These are phyloP conservation scores for Trichoderma virens DNA, from an alignment of 495 filamentous ascomycete genomes.

Conservation along the genomic window DNA sequence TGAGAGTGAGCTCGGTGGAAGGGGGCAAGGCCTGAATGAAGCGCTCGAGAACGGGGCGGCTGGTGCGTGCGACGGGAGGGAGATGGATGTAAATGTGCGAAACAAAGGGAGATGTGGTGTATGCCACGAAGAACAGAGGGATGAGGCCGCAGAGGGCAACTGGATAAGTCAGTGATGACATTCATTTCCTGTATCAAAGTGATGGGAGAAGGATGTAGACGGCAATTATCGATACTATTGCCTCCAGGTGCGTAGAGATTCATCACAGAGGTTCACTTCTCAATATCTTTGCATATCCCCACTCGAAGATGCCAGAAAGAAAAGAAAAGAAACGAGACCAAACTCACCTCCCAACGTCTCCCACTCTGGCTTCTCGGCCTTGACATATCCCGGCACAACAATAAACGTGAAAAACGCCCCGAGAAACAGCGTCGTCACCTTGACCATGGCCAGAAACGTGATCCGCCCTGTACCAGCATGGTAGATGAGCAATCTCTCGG, in stretches of 20 bases:
- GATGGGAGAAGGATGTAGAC: too few relatives aligned
- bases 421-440: constrained; percentile 63
- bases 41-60: constrained; percentile 54
- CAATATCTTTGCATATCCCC: too few relatives aligned
- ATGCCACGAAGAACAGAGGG: constrained; percentile 59
- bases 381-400: constrained; percentile 50
- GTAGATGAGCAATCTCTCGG: constrained; percentile 59
- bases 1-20: constrained; percentile 56
- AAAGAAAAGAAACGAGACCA: neutral
- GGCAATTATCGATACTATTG: too few relatives aligned
- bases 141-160: constrained; percentile 52
- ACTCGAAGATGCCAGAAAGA: too few relatives aligned
- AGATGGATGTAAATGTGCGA: constrained; percentile 63
- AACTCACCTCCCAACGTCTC: constrained; percentile 26
- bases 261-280: too few relatives aligned
- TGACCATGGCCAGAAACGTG: constrained; percentile 58
- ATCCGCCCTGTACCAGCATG: constrained; percentile 60
- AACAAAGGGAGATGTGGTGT: constrained; percentile 60
- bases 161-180: constrained; percentile 25
- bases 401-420: constrained; percentile 55
- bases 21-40: constrained; percentile 58
- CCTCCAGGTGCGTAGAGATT: too few relatives aligned
- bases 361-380: constrained; percentile 38
- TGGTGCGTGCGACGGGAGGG: constrained; percentile 60
- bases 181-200: too few relatives aligned